Conservation (phyloP, 2,329 filamentous ascomycete species). For the Cladosporium sp. region DNA sequence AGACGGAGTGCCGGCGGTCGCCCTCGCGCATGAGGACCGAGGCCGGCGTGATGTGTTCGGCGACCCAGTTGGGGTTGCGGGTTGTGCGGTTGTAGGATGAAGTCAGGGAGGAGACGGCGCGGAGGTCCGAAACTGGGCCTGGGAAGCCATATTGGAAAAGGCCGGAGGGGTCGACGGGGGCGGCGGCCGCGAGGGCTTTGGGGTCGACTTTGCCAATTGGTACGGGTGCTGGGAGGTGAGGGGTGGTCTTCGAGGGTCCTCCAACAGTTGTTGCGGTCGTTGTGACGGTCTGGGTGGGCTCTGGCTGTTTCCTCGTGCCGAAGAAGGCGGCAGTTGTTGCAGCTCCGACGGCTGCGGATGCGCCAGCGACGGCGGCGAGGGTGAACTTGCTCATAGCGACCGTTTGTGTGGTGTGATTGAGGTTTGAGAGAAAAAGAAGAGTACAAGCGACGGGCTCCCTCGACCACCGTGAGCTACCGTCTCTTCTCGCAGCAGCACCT, state of each 20-base stretch:
- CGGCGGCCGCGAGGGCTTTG: conserved; percentile 16
- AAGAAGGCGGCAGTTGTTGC: conserved; percentile 44
- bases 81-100: conserved; percentile 86
- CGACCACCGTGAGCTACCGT: background rate
- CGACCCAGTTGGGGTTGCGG: conserved; percentile 85
- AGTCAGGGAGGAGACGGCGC: conserved; percentile 67
- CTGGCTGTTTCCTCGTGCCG: conserved; percentile 27
- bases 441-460: background rate
- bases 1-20: conserved; percentile 77
- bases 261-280: conserved; percentile 28
- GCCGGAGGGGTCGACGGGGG: conserved; percentile 44
- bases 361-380: conserved; percentile 43
- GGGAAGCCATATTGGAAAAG: conserved; percentile 67
- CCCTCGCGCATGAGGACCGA: conserved; percentile 70
- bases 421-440: background rate
- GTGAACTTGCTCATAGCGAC: conserved; percentile 45
- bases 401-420: background rate
- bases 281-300: conserved; percentile 22
- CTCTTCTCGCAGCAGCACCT: background rate
- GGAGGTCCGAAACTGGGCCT: conserved; percentile 78
- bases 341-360: conserved; percentile 43
- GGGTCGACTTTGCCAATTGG: conserved; percentile 20
- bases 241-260: conserved; percentile 22
- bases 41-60: conserved; percentile 88
- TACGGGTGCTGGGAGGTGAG: conserved; percentile 20